Conservation (phyloP, 805 yeast genomes). For the Candida patagonica region DNA sequence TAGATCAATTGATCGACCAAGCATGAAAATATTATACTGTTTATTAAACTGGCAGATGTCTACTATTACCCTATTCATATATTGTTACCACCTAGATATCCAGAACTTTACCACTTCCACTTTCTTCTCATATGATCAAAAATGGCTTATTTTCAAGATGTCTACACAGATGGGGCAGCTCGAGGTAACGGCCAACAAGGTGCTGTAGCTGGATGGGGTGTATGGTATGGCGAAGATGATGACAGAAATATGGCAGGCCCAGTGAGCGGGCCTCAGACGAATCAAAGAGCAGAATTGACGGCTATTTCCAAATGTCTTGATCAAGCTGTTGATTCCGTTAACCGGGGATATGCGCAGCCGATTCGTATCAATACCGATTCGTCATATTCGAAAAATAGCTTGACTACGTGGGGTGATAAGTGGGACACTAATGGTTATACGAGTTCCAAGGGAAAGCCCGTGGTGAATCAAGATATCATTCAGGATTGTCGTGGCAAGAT, state of each 20-base stretch:
- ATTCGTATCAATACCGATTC: slow-evolving; percentile 62
- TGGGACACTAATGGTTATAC: slow-evolving; percentile 56
- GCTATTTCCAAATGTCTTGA: slow-evolving; percentile 57
- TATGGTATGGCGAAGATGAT: slow-evolving; percentile 52
- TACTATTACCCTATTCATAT: too few species aligned
- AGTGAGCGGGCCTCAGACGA: slow-evolving; percentile 46
- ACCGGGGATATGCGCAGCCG: too few species aligned
- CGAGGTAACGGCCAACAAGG: slow-evolving; percentile 44
- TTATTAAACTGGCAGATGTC: too few species aligned
- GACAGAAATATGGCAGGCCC: slow-evolving; percentile 47
- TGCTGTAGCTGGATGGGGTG: slow-evolving; percentile 63
- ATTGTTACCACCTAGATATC: too few species aligned
- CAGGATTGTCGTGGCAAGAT: slow-evolving; percentile 29
- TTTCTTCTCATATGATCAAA: too few species aligned
- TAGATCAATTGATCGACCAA: too few species aligned
- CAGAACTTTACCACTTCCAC: too few species aligned
- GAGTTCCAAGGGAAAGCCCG: slow-evolving; percentile 34
- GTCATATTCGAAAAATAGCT: slow-evolving; percentile 46
- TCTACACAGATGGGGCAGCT: slow-evolving; percentile 77
- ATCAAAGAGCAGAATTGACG: slow-evolving; percentile 69
- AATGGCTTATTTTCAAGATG: too few species aligned
- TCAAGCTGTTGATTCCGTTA: slow-evolving; percentile 19
- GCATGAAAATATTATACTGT: too few species aligned
- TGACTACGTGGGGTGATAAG: slow-evolving; percentile 46
- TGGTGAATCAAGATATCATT: slow-evolving; percentile 48